Evolutionary conservation across 106 monocot species (phyloP), one percentile per base, ranked within the genome.

Genomic region (Dendrobium huoshanense): DNA sequence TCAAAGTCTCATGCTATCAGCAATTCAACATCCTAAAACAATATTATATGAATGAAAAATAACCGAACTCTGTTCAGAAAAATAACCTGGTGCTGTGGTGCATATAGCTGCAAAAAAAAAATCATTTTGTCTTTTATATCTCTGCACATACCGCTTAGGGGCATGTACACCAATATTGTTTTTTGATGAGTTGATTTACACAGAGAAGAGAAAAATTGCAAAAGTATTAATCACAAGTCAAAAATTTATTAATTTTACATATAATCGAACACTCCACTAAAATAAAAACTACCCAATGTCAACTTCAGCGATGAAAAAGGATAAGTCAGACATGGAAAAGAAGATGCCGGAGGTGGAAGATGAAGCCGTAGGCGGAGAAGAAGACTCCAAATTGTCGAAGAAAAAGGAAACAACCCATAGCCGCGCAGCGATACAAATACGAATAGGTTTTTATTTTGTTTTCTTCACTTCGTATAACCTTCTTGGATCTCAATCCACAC

Each of bases 31-130:
- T 22, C 24, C 64, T 65, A 65, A 65, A 65, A 25, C 1, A 65
- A 65, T 65, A 65, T 8, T 5, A 25, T 25, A 65, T 65, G 24
- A 25, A 22, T 1, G 7, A 65, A 65, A 25, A 8, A 65, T 25
- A 0, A 25, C 2, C 0, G 25, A 64, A 64, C 9, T 25, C 25
- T 65, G 1, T 51, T 25, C 5, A 65, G 64, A 65, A 65, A 65
- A 65, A 65, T 75, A 0, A 95, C 92, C 92, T 95, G 95, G 70
- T 95, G 95, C 92, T 90, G 89, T 95, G 92, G 70, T 95, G 95
- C 95, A 95, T 92, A 72, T 90, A 92, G 80, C 88, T 89, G 24
- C 92, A 88, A 56, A 95, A 95, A 67, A 67, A 75, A 79, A 79
- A 42, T 95, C 95, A 78, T 95, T 92, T 61, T 92, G 86, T 77